Evolutionary conservation across 768 basidiomycete species (phyloP), one percentile per base, ranked within the genome.

Genomic region (Hortiboletus campestris): DNA sequence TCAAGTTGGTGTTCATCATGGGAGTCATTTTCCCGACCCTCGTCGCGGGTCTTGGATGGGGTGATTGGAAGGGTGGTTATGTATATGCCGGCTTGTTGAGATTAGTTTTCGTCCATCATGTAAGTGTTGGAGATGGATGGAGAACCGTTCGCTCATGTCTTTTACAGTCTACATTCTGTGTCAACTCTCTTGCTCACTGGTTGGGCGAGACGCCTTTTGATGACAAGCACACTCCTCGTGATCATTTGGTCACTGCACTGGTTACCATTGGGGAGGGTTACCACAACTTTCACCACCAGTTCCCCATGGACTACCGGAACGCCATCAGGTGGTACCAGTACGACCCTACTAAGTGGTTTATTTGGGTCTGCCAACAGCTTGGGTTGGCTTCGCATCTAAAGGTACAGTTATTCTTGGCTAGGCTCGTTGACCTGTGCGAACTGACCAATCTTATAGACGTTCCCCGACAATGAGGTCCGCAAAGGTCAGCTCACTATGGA

Each of bases 201-300:
- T 84, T 98, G 57, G 94, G 94, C 46, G 93, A 94, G 57, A 76
- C 88, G 9, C 91, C 93, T 22, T 96, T 94, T 67, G 94, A 96
- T 73, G 91, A 94, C 83, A 95, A 94, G 76, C 91, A 94, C 73
- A 89, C 91, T 10, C 94, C 94, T 17, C 81, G 88, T 49, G 93
- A 96, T 72, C 94, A 95, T 73, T 69, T 94, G 57, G 69, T 95
- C 68, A 95, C 94, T 31, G 94, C 94, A 3, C 76, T 97, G 31
- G 87, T 85, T 57, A 97, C 94, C 36, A 86, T 95, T 65, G 94
- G 94, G 51, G 94, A 98, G 73, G 94, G 94, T 16, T 98, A 98
- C 77, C 94, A 98, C 80, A 98, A 98, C 74, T 96, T 96, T 84
- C 94, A 98, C 76, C 94, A 98, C 67, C 84, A 84, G 55, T 96